Base-by-base conservation (phyloP, 495 filamentous ascomycete species). In the Penicillium coffeae region DNA sequence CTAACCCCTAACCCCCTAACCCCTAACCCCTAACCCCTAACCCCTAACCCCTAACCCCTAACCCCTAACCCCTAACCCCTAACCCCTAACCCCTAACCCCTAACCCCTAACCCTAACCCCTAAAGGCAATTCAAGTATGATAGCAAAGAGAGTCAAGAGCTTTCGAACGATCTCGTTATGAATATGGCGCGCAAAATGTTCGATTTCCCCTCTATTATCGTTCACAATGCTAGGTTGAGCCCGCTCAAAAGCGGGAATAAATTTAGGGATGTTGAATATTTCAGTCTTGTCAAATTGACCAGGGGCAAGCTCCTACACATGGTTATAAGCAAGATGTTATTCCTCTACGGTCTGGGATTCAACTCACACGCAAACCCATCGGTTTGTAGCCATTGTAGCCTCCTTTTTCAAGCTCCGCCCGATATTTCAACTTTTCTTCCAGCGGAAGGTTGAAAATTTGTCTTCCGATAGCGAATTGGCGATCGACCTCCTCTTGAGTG, bases 231-330 rank as follows among this genome's bases (percentile, higher is more conserved):
- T 55, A 2, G 76, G 76, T 15, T 78, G 76, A 0, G 58, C 49
- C 0, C 74, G 65, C 35, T 74, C 64, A 46, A 67, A 57, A 37
- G 76, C 63, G 1, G 68, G 66, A 13, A 68, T 71, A 47, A 63
- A 69, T 45, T 83, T 81, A 19, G 72, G 68, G 37, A 83, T 71
- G 55, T 80, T 81, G 60, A 77, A 79, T 3, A 70, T 63, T 56
- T 83, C 77, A 32, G 73, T 60, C 38, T 78, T 80, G 52, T 83
- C 79, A 30, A 59, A 62, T 12, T 64, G 48, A 12, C 67, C 64
- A 1, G 64, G 63, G 13, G 48, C 33, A 15, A 68, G 38, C 20
- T 60, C 25, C 47, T n/a, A 56, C 19, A n/a, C n/a, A n/a, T 18
- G 56, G 15, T 34, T 5, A 30, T 30, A 10, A 30, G 25, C 25